phyloP scores from a whole-genome alignment of 148 eudicot species.

The Rhododendron williamsianum region DNA sequence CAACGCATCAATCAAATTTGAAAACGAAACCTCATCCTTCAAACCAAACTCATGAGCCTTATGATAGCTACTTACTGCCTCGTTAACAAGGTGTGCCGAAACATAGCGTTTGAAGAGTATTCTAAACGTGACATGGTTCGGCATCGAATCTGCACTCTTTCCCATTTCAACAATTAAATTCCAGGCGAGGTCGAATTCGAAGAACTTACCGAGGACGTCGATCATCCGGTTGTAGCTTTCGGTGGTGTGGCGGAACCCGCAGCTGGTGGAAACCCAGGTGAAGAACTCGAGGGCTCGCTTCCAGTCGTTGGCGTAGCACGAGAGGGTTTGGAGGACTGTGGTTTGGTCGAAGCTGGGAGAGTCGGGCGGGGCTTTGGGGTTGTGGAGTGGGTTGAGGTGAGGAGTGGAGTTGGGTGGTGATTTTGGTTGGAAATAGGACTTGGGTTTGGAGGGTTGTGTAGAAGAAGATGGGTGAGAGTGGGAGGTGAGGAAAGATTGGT shows the following conservation, averaged over 20 bases:
- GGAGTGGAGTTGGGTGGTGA: conserved; percentile 10
- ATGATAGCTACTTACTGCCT: conserved; percentile 54
- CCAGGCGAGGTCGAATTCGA: conserved; percentile 77
- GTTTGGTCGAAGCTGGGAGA: conserved; percentile 36
- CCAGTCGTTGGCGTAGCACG: conserved; percentile 69
- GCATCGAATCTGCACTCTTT: conserved; percentile 31
- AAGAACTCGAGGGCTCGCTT: conserved; percentile 68
- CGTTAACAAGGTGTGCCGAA: conserved; percentile 67
- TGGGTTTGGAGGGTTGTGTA: conserved; percentile 4
- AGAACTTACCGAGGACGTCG: conserved; percentile 85
- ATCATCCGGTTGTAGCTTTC: conserved; percentile 72
- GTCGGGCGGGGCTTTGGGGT: conserved; percentile 4
- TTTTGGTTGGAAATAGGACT: conserved; percentile 4
- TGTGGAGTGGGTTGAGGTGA: conserved; percentile 16
- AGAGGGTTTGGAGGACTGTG: conserved; percentile 60
- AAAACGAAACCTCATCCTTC: conserved; percentile 73
- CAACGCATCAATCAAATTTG: conserved; percentile 73
- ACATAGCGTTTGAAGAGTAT: conserved; percentile 72
- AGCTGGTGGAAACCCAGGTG: conserved; percentile 55
- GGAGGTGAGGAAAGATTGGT: not conserved
- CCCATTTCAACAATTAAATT: conserved; percentile 49
- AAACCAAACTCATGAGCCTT: conserved; percentile 47
- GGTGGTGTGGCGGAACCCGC: conserved; percentile 59
- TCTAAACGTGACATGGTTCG: conserved; percentile 65
- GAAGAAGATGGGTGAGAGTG: not conserved